Base-by-base conservation (phyloP, 306 rosid species). In the Prunus campanulata region DNA sequence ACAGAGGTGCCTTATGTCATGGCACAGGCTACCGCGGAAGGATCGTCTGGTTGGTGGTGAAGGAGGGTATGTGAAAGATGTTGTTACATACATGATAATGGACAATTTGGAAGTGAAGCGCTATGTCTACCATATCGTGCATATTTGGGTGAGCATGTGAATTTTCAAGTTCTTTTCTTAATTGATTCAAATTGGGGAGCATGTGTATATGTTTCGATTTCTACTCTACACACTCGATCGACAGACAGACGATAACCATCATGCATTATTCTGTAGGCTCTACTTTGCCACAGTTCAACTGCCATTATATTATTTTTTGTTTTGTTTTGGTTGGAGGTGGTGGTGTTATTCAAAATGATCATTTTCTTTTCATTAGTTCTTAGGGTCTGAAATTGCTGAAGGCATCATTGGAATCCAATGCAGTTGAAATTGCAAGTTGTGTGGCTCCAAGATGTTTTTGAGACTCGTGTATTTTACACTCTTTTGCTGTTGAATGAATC, bases 11-110 rank as follows among this genome's bases (percentile, higher is more conserved):
- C 10, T 52, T 52, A 5, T 16, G 19, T 52, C 14, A 22, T 54
- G 6, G 74, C 74, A 5, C 29, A 44, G 27, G 57, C 55, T 16
- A 10, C 19, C 6, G 10, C 22, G 10, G 20, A 4, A 14, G 20
- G 18, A 48, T 68, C 30, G 54, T 64, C 71, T 0, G 3, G 52
- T 35, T 11, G 18, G 0, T 16, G 57, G n/a, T 32, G 35, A 32
- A 32, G 7, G 81, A 15, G 16, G 16, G 10, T 6, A 6, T 35
- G 8, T 35, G 42, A 79, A 51, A 70, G 86, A 67, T 3, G 2
- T 39, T 8, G 84, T 74, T 0, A 82, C 81, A 0, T 83, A 70
- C 55, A 70, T 83, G 78, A 57, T 79, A n/a, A 79, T 56, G 77
- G 83, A 83, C 70, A 61, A 83, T 48, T 25, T 79, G 18, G 76